These are phyloP conservation scores for Sanghuangporus weigelae DNA, from an alignment of 1,284 basidiomycete genomes.

Conservation along the genomic window DNA sequence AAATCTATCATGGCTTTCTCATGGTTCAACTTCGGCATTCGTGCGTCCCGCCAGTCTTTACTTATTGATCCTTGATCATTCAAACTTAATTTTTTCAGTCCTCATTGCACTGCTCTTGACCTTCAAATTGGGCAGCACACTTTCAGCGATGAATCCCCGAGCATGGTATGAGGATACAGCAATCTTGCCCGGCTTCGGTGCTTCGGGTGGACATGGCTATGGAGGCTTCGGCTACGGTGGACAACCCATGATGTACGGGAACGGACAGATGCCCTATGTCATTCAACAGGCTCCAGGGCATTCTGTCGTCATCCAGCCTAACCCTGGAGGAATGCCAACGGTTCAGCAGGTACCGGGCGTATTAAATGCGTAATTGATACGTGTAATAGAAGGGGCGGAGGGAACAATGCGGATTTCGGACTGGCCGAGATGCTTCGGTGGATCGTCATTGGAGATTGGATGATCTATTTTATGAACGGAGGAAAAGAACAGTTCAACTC, in stretches of 20 bases:
- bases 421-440: no score
- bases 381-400: neutral
- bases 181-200: slow-evolving; percentile 48
- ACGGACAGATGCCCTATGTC: slow-evolving; percentile 24
- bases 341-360: slow-evolving; percentile 55
- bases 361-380: neutral
- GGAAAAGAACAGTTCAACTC: no score
- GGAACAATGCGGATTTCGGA: neutral
- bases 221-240: slow-evolving; percentile 14
- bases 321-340: slow-evolving; percentile 51
- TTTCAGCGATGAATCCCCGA: slow-evolving; percentile 35
- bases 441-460: no score
- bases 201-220: neutral
- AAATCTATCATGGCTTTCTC: slow-evolving; percentile 73
- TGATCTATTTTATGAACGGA: no score
- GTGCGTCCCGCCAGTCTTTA: slow-evolving; percentile 35
- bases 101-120: slow-evolving; percentile 39
- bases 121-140: slow-evolving; percentile 37
- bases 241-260: slow-evolving; percentile 19
- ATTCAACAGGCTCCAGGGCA: slow-evolving; percentile 52
- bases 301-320: slow-evolving; percentile 67
- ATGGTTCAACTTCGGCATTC: slow-evolving; percentile 63
- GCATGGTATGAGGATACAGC: slow-evolving; percentile 47
- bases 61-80: slow-evolving; percentile 27
- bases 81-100: no score